These are phyloP conservation scores for Stagonosporopsis vannaccii DNA, from an alignment of 2,329 filamentous ascomycete species.

Conservation along the genomic window DNA sequence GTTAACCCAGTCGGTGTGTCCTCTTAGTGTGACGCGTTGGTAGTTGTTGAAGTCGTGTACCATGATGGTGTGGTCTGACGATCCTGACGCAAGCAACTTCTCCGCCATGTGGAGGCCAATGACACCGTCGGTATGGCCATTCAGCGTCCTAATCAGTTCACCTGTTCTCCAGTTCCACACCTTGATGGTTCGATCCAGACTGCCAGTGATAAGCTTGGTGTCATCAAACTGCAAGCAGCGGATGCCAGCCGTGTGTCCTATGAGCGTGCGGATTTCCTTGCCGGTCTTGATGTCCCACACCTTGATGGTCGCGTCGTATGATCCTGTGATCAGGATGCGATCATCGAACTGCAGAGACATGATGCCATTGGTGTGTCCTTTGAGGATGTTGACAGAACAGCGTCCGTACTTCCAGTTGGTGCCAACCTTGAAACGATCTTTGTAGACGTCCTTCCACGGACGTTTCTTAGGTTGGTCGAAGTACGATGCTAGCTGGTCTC, in stretches of 20 bases:
- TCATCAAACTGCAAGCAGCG: conserved; percentile 93
- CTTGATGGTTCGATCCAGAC: conserved; percentile 84
- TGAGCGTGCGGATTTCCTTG: conserved; percentile 82
- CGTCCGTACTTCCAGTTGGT: conserved; percentile 98
- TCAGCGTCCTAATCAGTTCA: conserved; percentile 80
- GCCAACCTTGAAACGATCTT: conserved; percentile 92
- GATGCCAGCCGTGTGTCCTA: conserved; percentile 82
- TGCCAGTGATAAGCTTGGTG: conserved; percentile 87
- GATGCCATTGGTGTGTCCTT: conserved; percentile 86
- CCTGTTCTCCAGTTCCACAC: conserved; percentile 98
- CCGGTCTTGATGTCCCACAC: conserved; percentile 95
- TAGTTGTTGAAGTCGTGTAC: conserved; percentile 92
- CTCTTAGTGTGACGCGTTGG: conserved; percentile 78
- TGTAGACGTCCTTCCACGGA: conserved; percentile 97
- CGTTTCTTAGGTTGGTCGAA: conserved; percentile 60
- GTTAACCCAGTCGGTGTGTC: conserved; percentile 95
- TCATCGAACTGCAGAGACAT: conserved; percentile 85
- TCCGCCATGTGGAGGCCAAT: conserved; percentile 88
- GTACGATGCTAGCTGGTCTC: conserved; percentile 53
- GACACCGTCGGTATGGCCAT: conserved; percentile 81
- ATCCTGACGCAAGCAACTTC: conserved; percentile 85
- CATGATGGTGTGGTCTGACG: conserved; percentile 86
- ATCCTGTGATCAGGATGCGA: conserved; percentile 89
- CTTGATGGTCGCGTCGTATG: conserved; percentile 93
- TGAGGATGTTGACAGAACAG: conserved; percentile 82